Evolutionary conservation across 306 rosid species (phyloP).

Genomic region (Castanea mollissima): DNA sequence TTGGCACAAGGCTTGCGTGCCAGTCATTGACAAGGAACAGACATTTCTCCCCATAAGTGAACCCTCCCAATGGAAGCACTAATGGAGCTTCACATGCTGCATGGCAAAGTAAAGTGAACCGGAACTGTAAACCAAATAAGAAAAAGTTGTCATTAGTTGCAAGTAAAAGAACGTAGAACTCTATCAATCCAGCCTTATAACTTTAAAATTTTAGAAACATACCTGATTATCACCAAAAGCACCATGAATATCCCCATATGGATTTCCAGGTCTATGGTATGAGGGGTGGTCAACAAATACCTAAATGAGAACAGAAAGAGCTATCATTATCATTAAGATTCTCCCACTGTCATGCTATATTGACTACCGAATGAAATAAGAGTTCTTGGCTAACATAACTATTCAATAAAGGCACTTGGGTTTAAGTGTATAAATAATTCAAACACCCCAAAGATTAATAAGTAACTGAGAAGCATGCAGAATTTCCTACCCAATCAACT

Average conservation of each 20-base stretch:
- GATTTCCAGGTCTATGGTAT: slow-evolving; percentile 80
- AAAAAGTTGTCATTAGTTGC: slow-evolving; percentile 40
- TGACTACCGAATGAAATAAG: not conserved
- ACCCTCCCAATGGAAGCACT: slow-evolving; percentile 88
- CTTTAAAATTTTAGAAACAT: not conserved
- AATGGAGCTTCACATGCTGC: slow-evolving; percentile 97
- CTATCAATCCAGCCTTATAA: slow-evolving; percentile 16
- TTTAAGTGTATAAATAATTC: slow-evolving; percentile 3
- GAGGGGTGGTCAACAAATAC: slow-evolving; percentile 85
- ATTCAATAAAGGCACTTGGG: not conserved
- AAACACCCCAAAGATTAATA: not conserved
- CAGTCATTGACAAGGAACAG: slow-evolving; percentile 82
- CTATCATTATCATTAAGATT: slow-evolving; percentile 4
- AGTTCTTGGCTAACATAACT: not conserved
- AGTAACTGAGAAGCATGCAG: not conserved
- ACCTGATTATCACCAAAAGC: slow-evolving; percentile 90
- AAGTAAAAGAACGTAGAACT: slow-evolving; percentile 7
- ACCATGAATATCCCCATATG: slow-evolving; percentile 72
- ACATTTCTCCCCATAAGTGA: slow-evolving; percentile 69
- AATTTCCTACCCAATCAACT: slow-evolving; percentile 78
- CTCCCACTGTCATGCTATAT: not conserved
- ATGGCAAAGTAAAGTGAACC: slow-evolving; percentile 92
- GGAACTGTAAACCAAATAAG: slow-evolving; percentile 75
- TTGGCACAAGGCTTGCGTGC: slow-evolving; percentile 92
- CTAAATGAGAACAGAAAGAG: slow-evolving; percentile 35